Conservation (phyloP, 805 yeast genomes). For the Suhomyces pyralidae region DNA sequence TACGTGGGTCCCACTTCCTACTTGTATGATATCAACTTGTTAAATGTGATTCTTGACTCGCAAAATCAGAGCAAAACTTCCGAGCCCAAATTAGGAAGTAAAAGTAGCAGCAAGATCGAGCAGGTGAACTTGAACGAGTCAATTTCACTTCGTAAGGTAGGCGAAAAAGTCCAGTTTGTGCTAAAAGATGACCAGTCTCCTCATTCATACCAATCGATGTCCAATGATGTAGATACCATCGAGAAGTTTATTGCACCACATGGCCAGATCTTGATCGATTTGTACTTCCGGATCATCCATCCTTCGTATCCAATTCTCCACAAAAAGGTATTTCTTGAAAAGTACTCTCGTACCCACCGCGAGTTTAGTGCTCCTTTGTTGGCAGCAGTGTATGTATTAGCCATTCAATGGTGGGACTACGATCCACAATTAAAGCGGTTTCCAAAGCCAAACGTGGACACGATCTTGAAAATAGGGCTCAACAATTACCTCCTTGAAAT, state of each 20-base stretch:
- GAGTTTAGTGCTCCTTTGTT: constrained; percentile 88
- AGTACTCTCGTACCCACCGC: constrained; percentile 84
- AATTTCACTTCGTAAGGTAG: constrained; percentile 73
- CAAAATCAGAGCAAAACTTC: constrained; percentile 14
- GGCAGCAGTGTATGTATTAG: constrained; percentile 86
- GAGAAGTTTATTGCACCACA: constrained; percentile 89
- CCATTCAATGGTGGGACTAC: constrained; percentile 93
- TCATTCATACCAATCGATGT: constrained; percentile 63
- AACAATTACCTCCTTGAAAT: constrained; percentile 73
- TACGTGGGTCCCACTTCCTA: constrained; percentile 83
- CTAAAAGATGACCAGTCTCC: constrained; percentile 78
- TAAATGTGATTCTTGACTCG: constrained; percentile 54
- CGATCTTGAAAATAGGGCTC: constrained; percentile 47
- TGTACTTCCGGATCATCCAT: constrained; percentile 82
- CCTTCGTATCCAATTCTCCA: constrained; percentile 91
- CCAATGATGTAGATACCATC: constrained; percentile 75
- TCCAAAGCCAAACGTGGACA: constrained; percentile 72
- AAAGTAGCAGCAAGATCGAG: constrained; percentile 42
- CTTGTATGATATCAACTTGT: constrained; percentile 67
- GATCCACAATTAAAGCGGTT: constrained; percentile 72
- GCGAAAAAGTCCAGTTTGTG: constrained; percentile 70
- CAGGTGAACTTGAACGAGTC: constrained; percentile 72
- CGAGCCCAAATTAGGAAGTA: not conserved
- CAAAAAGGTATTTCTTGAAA: constrained; percentile 86
- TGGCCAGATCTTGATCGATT: constrained; percentile 75